Evolutionary conservation across 495 filamentous ascomycete genomes (phyloP).

Genomic region (Aspergillus ostianus): DNA sequence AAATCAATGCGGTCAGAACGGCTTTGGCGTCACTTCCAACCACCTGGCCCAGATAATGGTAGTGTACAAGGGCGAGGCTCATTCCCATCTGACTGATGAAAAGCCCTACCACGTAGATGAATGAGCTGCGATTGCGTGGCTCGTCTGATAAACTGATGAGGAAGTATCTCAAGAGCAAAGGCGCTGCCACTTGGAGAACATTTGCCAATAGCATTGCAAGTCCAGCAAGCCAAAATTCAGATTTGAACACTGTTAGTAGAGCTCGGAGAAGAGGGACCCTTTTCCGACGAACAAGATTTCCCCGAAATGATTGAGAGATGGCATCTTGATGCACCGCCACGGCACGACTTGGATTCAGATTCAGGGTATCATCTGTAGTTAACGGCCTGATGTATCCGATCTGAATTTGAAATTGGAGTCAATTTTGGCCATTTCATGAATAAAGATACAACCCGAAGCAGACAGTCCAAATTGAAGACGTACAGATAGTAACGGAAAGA

Average conservation of each 20-base stretch:
- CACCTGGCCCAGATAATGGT: constrained; percentile 4
- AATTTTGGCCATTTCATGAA: neutral
- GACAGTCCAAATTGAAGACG: no score
- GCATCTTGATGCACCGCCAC: neutral
- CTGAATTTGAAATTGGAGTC: neutral
- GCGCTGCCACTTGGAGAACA: neutral
- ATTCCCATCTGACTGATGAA: neutral
- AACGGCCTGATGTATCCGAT: constrained; percentile 1
- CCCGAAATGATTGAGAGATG: neutral
- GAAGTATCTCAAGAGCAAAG: neutral
- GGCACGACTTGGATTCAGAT: neutral
- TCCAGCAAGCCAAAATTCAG: neutral
- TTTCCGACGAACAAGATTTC: neutral
- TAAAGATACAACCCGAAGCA: no score
- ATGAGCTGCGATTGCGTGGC: no score
- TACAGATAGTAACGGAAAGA: constrained; percentile 4
- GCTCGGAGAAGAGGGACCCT: neutral
- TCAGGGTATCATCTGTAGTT: neutral
- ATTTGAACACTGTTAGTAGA: neutral
- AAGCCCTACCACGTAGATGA: neutral
- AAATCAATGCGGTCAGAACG: neutral
- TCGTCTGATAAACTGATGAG: neutral
- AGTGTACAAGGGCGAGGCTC: constrained; percentile 4
- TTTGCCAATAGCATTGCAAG: neutral
- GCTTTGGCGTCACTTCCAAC: constrained; percentile 1